These are phyloP conservation scores for Colletotrichum phormii DNA, from an alignment of 2,329 filamentous ascomycete species.

Conservation along the genomic window DNA sequence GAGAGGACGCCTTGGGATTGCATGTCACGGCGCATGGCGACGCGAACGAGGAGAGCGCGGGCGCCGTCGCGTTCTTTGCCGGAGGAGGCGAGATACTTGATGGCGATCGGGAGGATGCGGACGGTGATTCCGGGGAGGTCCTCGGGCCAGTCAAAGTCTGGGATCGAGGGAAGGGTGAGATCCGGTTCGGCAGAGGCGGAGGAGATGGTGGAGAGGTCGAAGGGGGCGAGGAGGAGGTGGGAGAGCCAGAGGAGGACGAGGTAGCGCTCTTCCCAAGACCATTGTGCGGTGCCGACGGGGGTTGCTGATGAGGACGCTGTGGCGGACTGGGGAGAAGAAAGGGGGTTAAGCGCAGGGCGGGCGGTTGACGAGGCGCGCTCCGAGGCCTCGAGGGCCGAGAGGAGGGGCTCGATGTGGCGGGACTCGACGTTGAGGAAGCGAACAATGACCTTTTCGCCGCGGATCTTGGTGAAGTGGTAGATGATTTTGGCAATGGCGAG, in stretches of 20 bases:
- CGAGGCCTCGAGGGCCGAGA: constrained; percentile 77
- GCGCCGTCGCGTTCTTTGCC: constrained; percentile 93
- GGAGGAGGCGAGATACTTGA: constrained; percentile 77
- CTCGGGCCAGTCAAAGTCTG: constrained; percentile 65
- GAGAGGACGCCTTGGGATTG: constrained; percentile 78
- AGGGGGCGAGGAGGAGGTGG: constrained; percentile 85
- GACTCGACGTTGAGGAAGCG: constrained; percentile 93
- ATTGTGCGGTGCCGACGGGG: too few relatives aligned
- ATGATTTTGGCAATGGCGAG: constrained; percentile 82
- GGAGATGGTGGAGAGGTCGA: constrained; percentile 90
- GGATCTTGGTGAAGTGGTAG: constrained; percentile 93
- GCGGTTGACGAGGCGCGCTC: constrained; percentile 44
- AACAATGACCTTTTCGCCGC: constrained; percentile 91
- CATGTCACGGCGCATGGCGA: constrained; percentile 91
- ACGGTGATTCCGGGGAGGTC: constrained; percentile 77
- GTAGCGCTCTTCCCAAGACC: constrained; percentile 91
- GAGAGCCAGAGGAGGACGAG: constrained; percentile 89
- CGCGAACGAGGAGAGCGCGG: constrained; percentile 81
- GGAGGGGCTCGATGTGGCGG: constrained; percentile 82
- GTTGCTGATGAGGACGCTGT: too few relatives aligned
- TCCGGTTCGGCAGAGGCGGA: constrained; percentile 62
- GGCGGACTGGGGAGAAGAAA: constrained; percentile 1
- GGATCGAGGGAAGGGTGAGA: constrained; percentile 53
- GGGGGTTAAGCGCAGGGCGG: constrained; percentile 18
- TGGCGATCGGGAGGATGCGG: constrained; percentile 76